Conservation (phyloP, 2,329 filamentous ascomycete genomes). For the Colletotrichum endophyticum region DNA sequence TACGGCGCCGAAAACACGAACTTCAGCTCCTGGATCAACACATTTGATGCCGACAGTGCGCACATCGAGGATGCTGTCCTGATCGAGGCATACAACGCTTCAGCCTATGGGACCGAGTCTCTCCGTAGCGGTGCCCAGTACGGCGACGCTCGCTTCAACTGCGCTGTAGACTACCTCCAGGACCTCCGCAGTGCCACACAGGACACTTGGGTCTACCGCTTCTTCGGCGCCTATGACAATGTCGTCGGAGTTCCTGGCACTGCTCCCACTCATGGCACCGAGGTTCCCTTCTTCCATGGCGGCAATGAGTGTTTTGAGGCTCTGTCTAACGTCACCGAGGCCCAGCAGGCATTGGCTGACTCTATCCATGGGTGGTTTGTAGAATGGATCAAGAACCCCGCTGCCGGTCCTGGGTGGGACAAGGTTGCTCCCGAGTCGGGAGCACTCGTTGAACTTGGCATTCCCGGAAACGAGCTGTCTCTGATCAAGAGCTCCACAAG, state of each 20-base stretch:
- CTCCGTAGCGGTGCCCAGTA: conserved; percentile 46
- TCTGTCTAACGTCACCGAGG: conserved; percentile 35
- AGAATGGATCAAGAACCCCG: conserved; percentile 47
- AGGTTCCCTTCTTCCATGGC: conserved; percentile 51
- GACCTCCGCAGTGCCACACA: conserved; percentile 41
- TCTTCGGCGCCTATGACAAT: conserved; percentile 46
- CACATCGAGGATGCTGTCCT: conserved; percentile 38
- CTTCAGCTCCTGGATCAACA: conserved; percentile 32
- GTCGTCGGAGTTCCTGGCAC: conserved; percentile 37
- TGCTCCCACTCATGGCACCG: conserved; percentile 41
- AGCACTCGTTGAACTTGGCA: conserved; percentile 34
- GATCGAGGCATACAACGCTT: conserved; percentile 35
- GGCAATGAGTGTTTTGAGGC: conserved; percentile 46
- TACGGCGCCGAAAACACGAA: conserved; percentile 35
- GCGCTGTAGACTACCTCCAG: conserved; percentile 41
- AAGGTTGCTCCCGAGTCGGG: conserved; percentile 33
- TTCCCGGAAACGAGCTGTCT: conserved; percentile 36
- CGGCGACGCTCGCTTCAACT: conserved; percentile 52
- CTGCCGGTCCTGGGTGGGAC: conserved; percentile 45
- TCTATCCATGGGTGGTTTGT: conserved; percentile 47
- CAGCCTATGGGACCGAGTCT: conserved; percentile 39
- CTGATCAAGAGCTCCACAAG: background rate
- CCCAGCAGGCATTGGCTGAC: conserved; percentile 44
- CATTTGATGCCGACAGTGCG: conserved; percentile 43
- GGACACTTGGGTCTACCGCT: conserved; percentile 47